Evolutionary conservation across 345 rosid species (phyloP).

Genomic region (Salix koriyanagi): DNA sequence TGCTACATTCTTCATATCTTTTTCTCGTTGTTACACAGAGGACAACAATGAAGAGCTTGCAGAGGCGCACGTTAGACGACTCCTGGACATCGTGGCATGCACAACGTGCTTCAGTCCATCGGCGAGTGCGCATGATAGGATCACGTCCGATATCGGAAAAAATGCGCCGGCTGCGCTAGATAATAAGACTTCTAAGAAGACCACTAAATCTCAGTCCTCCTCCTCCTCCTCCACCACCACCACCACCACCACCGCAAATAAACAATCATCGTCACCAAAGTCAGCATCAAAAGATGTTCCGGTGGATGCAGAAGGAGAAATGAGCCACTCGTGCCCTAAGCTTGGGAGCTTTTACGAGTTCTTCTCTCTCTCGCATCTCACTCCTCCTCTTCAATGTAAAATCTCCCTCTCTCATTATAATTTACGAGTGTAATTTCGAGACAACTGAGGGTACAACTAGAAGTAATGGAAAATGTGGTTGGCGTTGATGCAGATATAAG

Average conservation of each 20-base stretch:
- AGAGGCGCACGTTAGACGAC: constrained; percentile 83
- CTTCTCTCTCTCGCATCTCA: constrained; percentile 86
- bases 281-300: constrained; percentile 41
- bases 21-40: constrained; percentile 52
- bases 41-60: constrained; percentile 76
- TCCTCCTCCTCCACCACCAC: constrained; percentile 2
- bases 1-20: neutral
- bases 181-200: constrained; percentile 41
- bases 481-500: constrained; percentile 49
- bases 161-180: constrained; percentile 30
- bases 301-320: constrained; percentile 65
- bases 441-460: neutral
- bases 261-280: constrained; percentile 29
- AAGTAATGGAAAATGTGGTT: neutral
- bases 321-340: constrained; percentile 69
- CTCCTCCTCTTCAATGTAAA: constrained; percentile 90
- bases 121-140: constrained; percentile 32
- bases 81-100: constrained; percentile 84
- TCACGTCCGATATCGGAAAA: constrained; percentile 45
- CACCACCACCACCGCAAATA: neutral
- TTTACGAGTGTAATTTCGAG: neutral
- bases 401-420: constrained; percentile 9
- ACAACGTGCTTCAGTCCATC: constrained; percentile 79
- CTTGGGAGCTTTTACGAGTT: constrained; percentile 88
- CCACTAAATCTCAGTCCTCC: constrained; percentile 17